A percentile compares a stretch with the other conserved stretches of the same genome.
Conservation (phyloP, 768 basidiomycete genomes). For the Tubosaeta sp. region DNA sequence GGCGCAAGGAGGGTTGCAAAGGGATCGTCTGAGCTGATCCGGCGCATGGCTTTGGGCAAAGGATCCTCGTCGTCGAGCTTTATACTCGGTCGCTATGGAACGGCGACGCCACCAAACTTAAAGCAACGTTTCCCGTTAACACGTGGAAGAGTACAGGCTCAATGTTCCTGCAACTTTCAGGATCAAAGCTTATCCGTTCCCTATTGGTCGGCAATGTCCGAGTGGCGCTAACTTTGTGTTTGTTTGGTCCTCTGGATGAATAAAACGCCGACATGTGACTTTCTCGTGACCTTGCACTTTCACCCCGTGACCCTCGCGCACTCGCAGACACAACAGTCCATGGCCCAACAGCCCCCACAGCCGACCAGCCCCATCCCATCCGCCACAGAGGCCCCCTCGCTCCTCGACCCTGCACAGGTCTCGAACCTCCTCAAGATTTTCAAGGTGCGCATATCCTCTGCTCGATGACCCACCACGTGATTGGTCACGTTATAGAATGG, state of each 20-base stretch:
- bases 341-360: constrained; percentile 8
- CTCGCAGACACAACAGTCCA: no score
- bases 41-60: constrained; percentile 18
- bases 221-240: constrained; percentile 23
- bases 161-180: not conserved
- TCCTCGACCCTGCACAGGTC: constrained; percentile 53
- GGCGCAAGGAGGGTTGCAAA: constrained; percentile 58
- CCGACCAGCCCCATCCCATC: constrained; percentile 5
- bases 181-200: not conserved
- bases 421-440: constrained; percentile 57
- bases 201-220: not conserved
- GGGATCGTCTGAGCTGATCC: constrained; percentile 53
- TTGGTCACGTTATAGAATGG: constrained; percentile 37
- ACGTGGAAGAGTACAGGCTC: no score
- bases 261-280: constrained; percentile 40
- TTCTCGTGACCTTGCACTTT: constrained; percentile 38
- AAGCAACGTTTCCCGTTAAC: no score
- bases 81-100: not conserved
- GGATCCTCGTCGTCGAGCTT: no score
- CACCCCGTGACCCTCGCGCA: constrained; percentile 35
- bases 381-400: constrained; percentile 2
- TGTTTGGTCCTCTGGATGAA: constrained; percentile 30
- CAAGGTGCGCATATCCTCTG: constrained; percentile 39
- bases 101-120: not conserved
- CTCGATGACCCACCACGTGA: constrained; percentile 21